Conservation (phyloP, 2,329 filamentous ascomycete species). For the Ophioceras dolichostomum region DNA sequence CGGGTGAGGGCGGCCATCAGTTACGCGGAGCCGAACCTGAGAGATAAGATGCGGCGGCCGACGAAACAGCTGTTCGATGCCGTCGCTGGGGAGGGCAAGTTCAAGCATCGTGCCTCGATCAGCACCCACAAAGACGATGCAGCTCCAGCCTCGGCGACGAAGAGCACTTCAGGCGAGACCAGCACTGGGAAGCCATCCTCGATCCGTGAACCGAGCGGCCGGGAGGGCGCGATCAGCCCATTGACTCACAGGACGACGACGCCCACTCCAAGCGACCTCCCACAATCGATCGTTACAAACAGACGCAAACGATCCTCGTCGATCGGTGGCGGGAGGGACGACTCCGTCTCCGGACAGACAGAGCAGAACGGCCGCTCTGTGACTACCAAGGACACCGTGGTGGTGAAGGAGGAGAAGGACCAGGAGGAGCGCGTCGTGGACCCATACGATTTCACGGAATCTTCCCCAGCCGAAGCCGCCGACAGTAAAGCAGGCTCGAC, state of each 20-base stretch:
- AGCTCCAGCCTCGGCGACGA: too few species aligned
- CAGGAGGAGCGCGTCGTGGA: slow-evolving; percentile 19
- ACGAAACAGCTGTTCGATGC: slow-evolving; percentile 67
- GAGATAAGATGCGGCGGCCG: slow-evolving; percentile 73
- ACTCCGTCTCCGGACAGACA: neutral
- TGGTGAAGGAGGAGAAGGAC: neutral
- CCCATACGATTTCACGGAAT: slow-evolving; percentile 41
- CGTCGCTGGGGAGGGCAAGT: slow-evolving; percentile 51
- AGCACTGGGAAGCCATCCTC: too few species aligned
- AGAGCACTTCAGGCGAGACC: too few species aligned
- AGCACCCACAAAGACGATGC: slow-evolving; percentile 12
- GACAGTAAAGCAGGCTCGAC: neutral
- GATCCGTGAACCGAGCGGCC: too few species aligned
- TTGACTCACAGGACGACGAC: slow-evolving; percentile 4
- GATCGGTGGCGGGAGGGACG: slow-evolving; percentile 1
- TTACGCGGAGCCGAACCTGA: slow-evolving; percentile 71
- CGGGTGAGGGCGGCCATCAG: slow-evolving; percentile 58
- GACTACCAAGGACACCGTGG: neutral
- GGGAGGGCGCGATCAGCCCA: neutral
- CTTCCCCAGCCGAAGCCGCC: slow-evolving; percentile 23
- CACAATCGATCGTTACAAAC: slow-evolving; percentile 21
- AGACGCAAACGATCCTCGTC: slow-evolving; percentile 27
- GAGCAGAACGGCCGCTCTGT: neutral
- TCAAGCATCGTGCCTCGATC: slow-evolving; percentile 17
- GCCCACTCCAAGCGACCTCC: slow-evolving; percentile 15